phyloP scores from a whole-genome alignment of 2,329 filamentous ascomycete species.

The Ophiostoma tasmaniense region DNA sequence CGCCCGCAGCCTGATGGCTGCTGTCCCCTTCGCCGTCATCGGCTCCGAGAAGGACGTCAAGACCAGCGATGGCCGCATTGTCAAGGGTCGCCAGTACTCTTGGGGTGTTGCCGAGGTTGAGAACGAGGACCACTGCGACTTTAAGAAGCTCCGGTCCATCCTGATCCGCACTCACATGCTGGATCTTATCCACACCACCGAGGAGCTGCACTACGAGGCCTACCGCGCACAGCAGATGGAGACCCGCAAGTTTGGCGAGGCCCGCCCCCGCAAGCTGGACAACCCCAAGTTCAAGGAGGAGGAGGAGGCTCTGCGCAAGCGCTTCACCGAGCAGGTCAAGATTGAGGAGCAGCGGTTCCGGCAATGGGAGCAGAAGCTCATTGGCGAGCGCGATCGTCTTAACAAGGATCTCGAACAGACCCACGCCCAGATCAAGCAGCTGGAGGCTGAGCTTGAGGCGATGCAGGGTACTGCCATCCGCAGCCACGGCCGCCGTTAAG shows the following conservation, averaged over 20 bases:
- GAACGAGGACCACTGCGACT: constrained; percentile 99
- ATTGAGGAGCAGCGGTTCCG: constrained; percentile 98
- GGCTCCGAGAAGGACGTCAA: constrained; percentile 99
- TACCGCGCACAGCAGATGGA: constrained; percentile 99
- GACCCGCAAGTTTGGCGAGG: constrained; percentile 98
- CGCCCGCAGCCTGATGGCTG: constrained; percentile 85
- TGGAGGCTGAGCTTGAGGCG: constrained; percentile 84
- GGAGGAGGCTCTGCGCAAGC: constrained; percentile 94
- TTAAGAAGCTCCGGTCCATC: constrained; percentile 99
- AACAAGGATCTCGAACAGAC: constrained; percentile 99
- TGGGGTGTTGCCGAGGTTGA: constrained; percentile 99
- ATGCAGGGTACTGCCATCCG: constrained; percentile 87
- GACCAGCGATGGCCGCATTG: constrained; percentile 88
- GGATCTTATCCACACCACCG: constrained; percentile 97
- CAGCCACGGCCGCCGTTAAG: constrained; percentile 85
- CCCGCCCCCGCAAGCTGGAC: constrained; percentile 91
- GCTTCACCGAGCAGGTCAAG: constrained; percentile 99
- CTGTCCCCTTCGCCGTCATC: constrained; percentile 98
- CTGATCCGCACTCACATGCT: constrained; percentile 99
- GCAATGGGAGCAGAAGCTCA: constrained; percentile 99
- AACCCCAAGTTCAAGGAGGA: constrained; percentile 99
- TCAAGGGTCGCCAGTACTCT: constrained; percentile 97
- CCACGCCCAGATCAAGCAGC: constrained; percentile 85
- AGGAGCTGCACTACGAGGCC: constrained; percentile 98
- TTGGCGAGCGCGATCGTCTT: constrained; percentile 93